Base-by-base conservation (phyloP, 2,329 filamentous ascomycete species). In the Nigrospora oryzae region DNA sequence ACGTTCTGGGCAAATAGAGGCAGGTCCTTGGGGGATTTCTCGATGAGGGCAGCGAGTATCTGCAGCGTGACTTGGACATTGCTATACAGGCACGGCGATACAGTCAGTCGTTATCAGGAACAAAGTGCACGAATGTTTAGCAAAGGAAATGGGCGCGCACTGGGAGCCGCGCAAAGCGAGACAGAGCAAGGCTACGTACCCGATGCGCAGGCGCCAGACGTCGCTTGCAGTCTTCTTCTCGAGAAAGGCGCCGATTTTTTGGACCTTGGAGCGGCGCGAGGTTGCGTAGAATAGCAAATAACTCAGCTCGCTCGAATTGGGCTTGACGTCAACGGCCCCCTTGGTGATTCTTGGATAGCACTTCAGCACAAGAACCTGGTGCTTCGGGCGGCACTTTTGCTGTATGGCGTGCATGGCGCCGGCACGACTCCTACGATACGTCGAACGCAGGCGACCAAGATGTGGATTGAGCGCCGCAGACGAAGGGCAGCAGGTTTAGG, bases 211-310 rank as follows among this genome's bases (percentile, higher is more conserved):
- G 60, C 87, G 86, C 81, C 85, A 94, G 53, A 96, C 89, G 71
- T 98, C 93, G 59, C 82, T 84, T 49, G 86, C 86, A 17, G 89
- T 93, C 71, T 91, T 89, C 73, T 91, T 94, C 70, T 97, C 90
- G 52, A 98, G 75, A 62, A 96, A 98, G 56, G 82, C 83, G 64
- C 89, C 89, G 54, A 98, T 90, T 69, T 98, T 98, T 60, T 93
- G 88, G 56, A 97, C 82, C 75, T 97, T 98, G 67, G 87, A 91
- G 53, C 89, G 83, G 49, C 91, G 87, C 56, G 90, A 95, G 61
- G 87, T 94, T 49, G 88, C 89, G 72, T 98, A 97, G 75, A 95
- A 97, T 44, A 97, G 81, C 52, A 98, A 79, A 63, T 97, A 97
- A 67, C 89, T 95, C 51, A 98, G 80, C 73, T 98, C 93, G 68